Evolutionary conservation across 2,329 filamentous ascomycete species (phyloP).

Genomic region (Alternaria solani): DNA sequence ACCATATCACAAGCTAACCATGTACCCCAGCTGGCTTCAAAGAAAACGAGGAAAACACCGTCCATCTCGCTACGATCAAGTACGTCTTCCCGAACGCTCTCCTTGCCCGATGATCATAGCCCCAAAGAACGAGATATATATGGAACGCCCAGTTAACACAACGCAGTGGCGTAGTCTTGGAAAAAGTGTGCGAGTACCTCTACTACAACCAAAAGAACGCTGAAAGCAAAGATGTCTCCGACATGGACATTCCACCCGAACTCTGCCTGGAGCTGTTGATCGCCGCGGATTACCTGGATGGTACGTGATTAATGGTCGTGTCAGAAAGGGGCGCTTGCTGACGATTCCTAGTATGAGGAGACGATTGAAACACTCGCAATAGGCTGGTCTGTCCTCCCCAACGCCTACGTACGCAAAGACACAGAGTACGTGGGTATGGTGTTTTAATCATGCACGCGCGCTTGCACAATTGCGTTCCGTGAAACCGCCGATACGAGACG

Average conservation of each 20-base stretch:
- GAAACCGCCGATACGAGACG: neutral
- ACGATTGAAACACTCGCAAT: neutral
- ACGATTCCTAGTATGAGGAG: neutral
- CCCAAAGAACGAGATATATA: neutral
- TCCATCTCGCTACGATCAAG: constrained; percentile 77
- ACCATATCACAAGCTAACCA: neutral
- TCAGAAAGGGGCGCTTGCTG: neutral
- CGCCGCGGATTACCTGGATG: constrained; percentile 76
- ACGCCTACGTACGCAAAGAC: neutral
- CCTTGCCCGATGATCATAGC: neutral
- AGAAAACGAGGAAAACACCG: constrained; percentile 71
- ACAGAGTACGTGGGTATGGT: neutral
- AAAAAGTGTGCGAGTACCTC: constrained; percentile 84
- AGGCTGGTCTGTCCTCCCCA: neutral
- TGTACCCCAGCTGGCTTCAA: constrained; percentile 64
- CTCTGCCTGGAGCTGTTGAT: constrained; percentile 79
- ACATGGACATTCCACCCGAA: constrained; percentile 82
- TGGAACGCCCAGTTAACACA: constrained; percentile 8
- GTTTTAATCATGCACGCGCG: neutral
- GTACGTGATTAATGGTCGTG: constrained; percentile 14
- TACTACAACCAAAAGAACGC: constrained; percentile 81
- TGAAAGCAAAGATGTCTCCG: constrained; percentile 74
- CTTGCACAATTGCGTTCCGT: neutral
- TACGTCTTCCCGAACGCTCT: constrained; percentile 51
- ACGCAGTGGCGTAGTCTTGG: constrained; percentile 72